A percentile compares a stretch with the other conserved stretches of the same genome.
Conservation (phyloP, 1,284 basidiomycete genomes). For the Cerioporus squamosus region DNA sequence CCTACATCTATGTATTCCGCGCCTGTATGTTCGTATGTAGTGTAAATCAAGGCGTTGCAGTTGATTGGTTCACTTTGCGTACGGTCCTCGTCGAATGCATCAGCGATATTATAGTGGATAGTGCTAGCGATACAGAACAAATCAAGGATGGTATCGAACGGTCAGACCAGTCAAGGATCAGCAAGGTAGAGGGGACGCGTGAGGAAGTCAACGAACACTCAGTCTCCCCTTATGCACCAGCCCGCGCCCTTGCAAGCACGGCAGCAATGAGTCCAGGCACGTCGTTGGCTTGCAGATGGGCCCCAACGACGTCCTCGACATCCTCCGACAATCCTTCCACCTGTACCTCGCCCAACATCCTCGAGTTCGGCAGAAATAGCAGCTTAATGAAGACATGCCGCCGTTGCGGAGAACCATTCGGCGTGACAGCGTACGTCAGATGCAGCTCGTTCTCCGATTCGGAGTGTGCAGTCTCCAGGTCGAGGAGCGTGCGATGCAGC, state of each 20-base stretch:
- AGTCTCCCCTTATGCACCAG: constrained; percentile 16
- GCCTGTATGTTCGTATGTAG: background rate
- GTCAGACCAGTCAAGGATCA: no score
- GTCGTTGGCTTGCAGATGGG: constrained; percentile 70
- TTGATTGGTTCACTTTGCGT: no score
- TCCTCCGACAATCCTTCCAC: constrained; percentile 58
- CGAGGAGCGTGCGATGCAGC: constrained; percentile 65
- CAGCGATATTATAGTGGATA: background rate
- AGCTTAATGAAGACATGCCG: constrained; percentile 54
- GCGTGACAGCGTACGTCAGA: constrained; percentile 61
- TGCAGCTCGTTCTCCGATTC: constrained; percentile 77
- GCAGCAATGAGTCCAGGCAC: constrained; percentile 72
- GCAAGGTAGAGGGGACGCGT: no score
- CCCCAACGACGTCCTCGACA: constrained; percentile 62
- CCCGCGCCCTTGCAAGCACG: constrained; percentile 53
- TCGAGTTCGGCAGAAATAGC: constrained; percentile 71
- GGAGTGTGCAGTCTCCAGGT: constrained; percentile 60
- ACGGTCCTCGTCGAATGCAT: no score
- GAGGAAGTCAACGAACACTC: background rate
- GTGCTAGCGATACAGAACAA: no score
- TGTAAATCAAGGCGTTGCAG: no score
- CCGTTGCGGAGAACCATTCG: constrained; percentile 16
- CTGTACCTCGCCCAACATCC: constrained; percentile 60
- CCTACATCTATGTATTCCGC: constrained; percentile 22
- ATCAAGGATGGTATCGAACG: no score